Conservation (phyloP, 1,284 basidiomycete species). For the Porodaedalea pini region DNA sequence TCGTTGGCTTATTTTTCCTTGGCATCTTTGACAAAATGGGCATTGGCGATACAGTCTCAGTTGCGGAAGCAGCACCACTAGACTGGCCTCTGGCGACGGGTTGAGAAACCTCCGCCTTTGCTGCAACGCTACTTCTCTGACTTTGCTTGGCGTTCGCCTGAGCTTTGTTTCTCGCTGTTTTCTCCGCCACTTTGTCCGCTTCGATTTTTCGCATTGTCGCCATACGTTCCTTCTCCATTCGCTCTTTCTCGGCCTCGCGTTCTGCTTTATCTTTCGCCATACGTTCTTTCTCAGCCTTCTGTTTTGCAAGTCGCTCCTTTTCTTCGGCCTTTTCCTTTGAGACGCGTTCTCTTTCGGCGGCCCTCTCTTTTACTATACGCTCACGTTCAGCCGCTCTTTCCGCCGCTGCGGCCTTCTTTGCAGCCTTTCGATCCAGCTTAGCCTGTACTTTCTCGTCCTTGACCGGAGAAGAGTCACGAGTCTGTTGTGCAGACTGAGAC, state of each 20-base stretch:
- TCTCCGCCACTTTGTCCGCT: constrained; percentile 35
- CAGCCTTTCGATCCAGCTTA: constrained; percentile 35
- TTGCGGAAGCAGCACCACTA: constrained; percentile 23
- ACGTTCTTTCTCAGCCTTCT: constrained; percentile 33
- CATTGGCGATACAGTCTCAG: constrained; percentile 48
- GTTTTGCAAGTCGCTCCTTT: constrained; percentile 32
- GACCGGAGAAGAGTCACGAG: constrained; percentile 24
- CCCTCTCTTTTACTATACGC: constrained; percentile 29
- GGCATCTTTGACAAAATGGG: constrained; percentile 75
- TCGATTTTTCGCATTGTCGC: constrained; percentile 24
- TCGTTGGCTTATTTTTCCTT: constrained; percentile 69
- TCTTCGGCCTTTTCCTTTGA: constrained; percentile 35
- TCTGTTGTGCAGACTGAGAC: constrained; percentile 27
- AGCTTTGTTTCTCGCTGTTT: constrained; percentile 28
- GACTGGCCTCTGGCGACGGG: constrained; percentile 20
- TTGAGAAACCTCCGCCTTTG: constrained; percentile 24
- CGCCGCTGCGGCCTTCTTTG: constrained; percentile 29
- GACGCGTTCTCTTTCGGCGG: constrained; percentile 22
- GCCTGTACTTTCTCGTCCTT: constrained; percentile 36
- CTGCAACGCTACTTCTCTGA: constrained; percentile 26
- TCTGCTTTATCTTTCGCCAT: constrained; percentile 29
- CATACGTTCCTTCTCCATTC: constrained; percentile 27
- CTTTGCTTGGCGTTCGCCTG: constrained; percentile 25
- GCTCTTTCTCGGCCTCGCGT: constrained; percentile 26
- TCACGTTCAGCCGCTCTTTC: constrained; percentile 32